phyloP scores from a whole-genome alignment of 1,139 yeast genomes.

The Yamadazyma atmosphaerica region DNA sequence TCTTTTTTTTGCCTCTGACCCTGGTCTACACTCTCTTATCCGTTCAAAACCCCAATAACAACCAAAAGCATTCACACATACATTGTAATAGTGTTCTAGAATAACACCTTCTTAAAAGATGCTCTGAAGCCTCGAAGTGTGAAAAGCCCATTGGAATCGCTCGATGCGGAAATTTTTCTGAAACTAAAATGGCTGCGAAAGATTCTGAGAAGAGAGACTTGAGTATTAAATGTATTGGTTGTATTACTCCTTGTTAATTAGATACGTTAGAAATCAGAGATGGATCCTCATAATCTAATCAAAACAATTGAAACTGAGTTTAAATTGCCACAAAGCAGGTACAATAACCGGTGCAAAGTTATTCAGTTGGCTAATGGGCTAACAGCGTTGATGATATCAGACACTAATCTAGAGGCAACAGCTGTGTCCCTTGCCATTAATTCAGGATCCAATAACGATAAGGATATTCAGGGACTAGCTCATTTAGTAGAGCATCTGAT shows the following conservation, averaged over 20 bases:
- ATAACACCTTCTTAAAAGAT: no score
- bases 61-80: no score
- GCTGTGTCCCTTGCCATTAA: conserved; percentile 52
- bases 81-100: no score
- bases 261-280: no score
- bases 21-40: no score
- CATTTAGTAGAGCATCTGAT: conserved; percentile 76
- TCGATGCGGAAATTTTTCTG: conserved; percentile 8
- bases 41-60: no score
- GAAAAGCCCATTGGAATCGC: conserved; percentile 8
- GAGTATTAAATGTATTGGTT: not conserved
- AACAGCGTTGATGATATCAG: conserved; percentile 52
- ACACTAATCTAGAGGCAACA: conserved; percentile 48
- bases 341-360: conserved; percentile 20
- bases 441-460: conserved; percentile 66
- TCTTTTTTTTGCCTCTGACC: conserved; percentile 25
- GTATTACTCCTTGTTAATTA: not conserved
- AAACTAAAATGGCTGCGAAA: conserved; percentile 2
- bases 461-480: conserved; percentile 59
- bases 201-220: no score
- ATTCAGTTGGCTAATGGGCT: conserved; percentile 57
- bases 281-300: not conserved
- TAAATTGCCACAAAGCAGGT: conserved; percentile 5
- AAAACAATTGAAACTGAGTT: conserved; percentile 1
- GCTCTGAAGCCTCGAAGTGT: no score